These are phyloP conservation scores for Erysimum cheiranthoides DNA, from an alignment of 345 rosid genomes.

Conservation along the genomic window DNA sequence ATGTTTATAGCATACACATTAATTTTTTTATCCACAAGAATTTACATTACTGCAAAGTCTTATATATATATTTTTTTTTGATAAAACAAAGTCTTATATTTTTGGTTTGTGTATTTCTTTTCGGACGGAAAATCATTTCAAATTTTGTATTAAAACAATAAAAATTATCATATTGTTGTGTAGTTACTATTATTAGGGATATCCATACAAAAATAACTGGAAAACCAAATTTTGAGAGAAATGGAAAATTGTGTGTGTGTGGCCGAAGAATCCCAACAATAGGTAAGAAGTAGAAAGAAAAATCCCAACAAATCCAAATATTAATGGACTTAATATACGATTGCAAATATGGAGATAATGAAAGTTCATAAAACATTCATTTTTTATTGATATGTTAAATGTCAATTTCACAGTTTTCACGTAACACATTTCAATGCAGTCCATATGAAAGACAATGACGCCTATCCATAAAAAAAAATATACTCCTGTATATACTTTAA, in stretches of 20 bases:
- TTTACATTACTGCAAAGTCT: too few species aligned
- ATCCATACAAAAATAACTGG: constrained; percentile 4
- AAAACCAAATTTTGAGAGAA: background rate
- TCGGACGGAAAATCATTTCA: background rate
- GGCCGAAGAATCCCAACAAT: constrained; percentile 17
- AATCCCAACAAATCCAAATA: constrained; percentile 9
- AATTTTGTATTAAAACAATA: background rate
- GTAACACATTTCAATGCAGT: constrained; percentile 33
- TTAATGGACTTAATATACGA: constrained; percentile 9
- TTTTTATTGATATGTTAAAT: background rate
- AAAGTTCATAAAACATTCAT: constrained; percentile 2
- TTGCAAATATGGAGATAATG: constrained; percentile 24
- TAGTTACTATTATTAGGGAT: background rate
- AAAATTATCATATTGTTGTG: background rate
- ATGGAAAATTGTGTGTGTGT: background rate
- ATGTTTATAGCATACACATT: too few species aligned
- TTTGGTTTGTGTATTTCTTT: background rate
- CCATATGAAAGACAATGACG: constrained; percentile 13
- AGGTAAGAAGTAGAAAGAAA: constrained; percentile 6
- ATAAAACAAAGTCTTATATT: background rate
- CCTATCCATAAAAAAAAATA: background rate
- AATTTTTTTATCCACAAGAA: too few species aligned
- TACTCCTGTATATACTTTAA: background rate
- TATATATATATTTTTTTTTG: too few species aligned
- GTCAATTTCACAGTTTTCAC: background rate